Percentiles rank a stretch among this genome's conserved stretches.
phyloP scores from a whole-genome alignment of 2,329 filamentous ascomycete species.

The Sphaceloma murrayae region DNA sequence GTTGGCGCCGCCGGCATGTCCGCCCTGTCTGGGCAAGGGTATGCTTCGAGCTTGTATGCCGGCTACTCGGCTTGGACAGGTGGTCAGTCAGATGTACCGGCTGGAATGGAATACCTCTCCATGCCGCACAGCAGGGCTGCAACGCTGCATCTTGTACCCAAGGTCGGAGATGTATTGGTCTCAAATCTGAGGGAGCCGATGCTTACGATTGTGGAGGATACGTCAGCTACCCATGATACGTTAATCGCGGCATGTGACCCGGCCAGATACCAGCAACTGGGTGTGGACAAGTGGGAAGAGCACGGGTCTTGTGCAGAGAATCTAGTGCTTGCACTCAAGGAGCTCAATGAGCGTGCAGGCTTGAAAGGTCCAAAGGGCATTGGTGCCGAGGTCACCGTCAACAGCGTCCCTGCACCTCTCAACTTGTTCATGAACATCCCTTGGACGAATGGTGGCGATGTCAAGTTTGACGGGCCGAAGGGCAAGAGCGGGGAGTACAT shows the following conservation, averaged over 20 bases:
- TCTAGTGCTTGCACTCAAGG: conserved; percentile 39
- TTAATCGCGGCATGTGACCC: conserved; percentile 40
- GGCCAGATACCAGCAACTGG: conserved; percentile 32
- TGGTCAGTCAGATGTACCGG: background rate
- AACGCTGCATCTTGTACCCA: conserved; percentile 34
- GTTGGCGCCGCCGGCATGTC: conserved; percentile 39
- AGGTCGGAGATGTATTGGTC: conserved; percentile 35
- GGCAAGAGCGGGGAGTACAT: conserved; percentile 37
- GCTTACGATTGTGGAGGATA: conserved; percentile 39
- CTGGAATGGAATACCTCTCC: conserved; percentile 26
- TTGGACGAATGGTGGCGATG: conserved; percentile 32
- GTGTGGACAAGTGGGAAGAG: conserved; percentile 33
- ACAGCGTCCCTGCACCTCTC: conserved; percentile 38
- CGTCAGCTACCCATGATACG: conserved; percentile 38
- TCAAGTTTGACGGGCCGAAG: conserved; percentile 35
- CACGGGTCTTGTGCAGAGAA: conserved; percentile 42
- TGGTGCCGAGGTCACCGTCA: conserved; percentile 40
- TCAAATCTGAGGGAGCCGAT: conserved; percentile 40
- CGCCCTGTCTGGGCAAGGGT: conserved; percentile 39
- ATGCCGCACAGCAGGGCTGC: conserved; percentile 37
- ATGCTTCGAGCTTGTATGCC: conserved; percentile 39
- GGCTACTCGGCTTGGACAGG: conserved; percentile 39
- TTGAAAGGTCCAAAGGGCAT: conserved; percentile 39
- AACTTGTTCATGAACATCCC: conserved; percentile 43
- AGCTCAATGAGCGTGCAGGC: conserved; percentile 39